phyloP scores from a whole-genome alignment of 2,329 filamentous ascomycete genomes.

The Cladophialophora immunda region DNA sequence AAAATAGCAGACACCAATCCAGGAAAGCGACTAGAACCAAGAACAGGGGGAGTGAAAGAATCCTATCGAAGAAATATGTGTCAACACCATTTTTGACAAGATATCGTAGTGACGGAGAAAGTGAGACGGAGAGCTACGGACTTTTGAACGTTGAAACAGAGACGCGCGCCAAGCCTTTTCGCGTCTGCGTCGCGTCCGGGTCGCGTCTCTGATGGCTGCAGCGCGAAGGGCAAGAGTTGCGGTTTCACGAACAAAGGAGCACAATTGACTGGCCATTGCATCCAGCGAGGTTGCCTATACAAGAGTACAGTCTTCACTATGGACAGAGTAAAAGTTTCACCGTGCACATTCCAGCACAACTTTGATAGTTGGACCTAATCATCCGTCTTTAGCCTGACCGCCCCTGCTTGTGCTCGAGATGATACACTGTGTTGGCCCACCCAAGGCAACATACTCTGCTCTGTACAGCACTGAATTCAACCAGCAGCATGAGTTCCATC shows the following conservation, averaged over 20 bases:
- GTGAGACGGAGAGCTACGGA: background rate
- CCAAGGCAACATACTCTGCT: background rate
- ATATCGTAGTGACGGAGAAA: background rate
- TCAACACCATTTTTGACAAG: background rate
- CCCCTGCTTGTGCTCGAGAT: background rate
- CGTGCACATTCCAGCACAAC: background rate
- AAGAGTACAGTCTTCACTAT: background rate
- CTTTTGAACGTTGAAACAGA: background rate
- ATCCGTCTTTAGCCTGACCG: background rate
- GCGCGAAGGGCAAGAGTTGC: background rate
- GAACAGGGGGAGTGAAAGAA: background rate
- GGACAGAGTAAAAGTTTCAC: background rate
- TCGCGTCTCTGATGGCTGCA: background rate
- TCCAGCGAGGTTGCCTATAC: background rate
- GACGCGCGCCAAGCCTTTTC: conserved; percentile 2
- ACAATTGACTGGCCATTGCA: background rate
- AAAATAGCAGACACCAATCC: background rate
- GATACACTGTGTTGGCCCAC: background rate
- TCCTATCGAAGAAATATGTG: background rate
- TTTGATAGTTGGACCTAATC: background rate
- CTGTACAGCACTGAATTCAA: background rate
- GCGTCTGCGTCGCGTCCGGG: conserved; percentile 6
- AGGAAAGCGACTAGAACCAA: background rate
- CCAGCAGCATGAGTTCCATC: background rate
- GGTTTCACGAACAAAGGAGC: too few relatives aligned